These are phyloP conservation scores for Piper longum DNA, from an alignment of 164 flowering plant genomes.

Conservation along the genomic window DNA sequence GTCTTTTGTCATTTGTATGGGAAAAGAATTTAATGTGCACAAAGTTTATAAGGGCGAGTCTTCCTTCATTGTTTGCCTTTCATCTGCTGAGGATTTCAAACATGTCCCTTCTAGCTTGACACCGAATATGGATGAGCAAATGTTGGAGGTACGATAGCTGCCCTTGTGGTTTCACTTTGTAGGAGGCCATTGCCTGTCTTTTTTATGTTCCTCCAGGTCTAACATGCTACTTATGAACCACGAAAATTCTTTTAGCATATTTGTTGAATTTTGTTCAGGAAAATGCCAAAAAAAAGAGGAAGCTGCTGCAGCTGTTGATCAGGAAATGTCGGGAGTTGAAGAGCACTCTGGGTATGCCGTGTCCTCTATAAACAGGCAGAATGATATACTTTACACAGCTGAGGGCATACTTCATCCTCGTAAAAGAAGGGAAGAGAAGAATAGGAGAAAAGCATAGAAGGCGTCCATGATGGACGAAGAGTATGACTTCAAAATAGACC, in stretches of 20 bases:
- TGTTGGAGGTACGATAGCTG: slow-evolving; percentile 52
- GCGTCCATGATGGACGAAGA: slow-evolving; percentile 24
- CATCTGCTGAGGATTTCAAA: slow-evolving; percentile 44
- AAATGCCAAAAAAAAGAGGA: slow-evolving; percentile 15
- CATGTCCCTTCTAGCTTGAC: slow-evolving; percentile 68
- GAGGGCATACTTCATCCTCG: slow-evolving; percentile 75
- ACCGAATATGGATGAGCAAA: slow-evolving; percentile 49
- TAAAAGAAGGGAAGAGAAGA: slow-evolving; percentile 55
- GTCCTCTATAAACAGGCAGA: slow-evolving; percentile 34
- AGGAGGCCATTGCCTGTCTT: background rate
- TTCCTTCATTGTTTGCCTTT: slow-evolving; percentile 81
- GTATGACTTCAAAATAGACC: slow-evolving; percentile 81
- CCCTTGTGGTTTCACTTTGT: background rate
- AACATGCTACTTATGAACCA: background rate
- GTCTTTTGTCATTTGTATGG: too few species aligned
- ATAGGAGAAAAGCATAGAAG: slow-evolving; percentile 44
- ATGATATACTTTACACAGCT: slow-evolving; percentile 59
- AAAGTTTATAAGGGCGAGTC: slow-evolving; percentile 67
- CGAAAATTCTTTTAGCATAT: background rate
- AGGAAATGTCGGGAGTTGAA: slow-evolving; percentile 35
- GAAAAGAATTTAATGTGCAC: slow-evolving; percentile 77
- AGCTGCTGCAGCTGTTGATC: slow-evolving; percentile 22
- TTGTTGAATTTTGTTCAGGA: slow-evolving; percentile 18
- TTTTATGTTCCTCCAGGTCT: background rate
- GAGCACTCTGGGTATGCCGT: slow-evolving; percentile 19